Percentiles rank a stretch among this genome's conserved stretches.
These are phyloP conservation scores for Liquidambar formosana DNA, from an alignment of 164 flowering plant genomes.

Conservation along the genomic window DNA sequence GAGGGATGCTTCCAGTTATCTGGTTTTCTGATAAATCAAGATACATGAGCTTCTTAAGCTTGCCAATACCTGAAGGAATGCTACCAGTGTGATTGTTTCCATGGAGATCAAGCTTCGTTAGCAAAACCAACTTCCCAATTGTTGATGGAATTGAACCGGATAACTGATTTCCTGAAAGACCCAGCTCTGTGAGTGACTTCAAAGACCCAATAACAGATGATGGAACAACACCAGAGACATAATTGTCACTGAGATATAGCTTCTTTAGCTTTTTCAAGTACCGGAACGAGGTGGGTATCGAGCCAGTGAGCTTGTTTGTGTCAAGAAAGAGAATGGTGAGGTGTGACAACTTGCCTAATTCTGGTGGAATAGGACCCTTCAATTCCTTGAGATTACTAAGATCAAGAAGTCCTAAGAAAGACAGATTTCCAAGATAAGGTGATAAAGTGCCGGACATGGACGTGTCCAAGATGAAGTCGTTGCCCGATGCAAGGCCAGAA, in stretches of 20 bases:
- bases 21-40: constrained; percentile 54
- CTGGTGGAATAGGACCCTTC: constrained; percentile 54
- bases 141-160: constrained; percentile 50
- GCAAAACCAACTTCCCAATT: constrained; percentile 31
- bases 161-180: constrained; percentile 47
- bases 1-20: constrained; percentile 52
- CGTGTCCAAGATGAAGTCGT: constrained; percentile 42
- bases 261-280: constrained; percentile 35
- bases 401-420: constrained; percentile 47
- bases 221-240: constrained; percentile 44
- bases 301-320: constrained; percentile 50
- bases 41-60: constrained; percentile 32
- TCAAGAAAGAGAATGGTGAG: constrained; percentile 45
- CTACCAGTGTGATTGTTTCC: constrained; percentile 43
- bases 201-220: constrained; percentile 23
- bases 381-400: constrained; percentile 57
- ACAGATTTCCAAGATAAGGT: constrained; percentile 49
- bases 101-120: constrained; percentile 43
- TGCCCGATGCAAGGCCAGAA: constrained; percentile 45
- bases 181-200: constrained; percentile 35
- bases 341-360: constrained; percentile 44
- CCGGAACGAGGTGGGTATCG: constrained; percentile 44
- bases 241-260: constrained; percentile 47
- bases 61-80: constrained; percentile 52
- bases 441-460: constrained; percentile 65